Evolutionary conservation across 2,329 filamentous ascomycete genomes (phyloP).

Genomic region (Pseudogymnoascus sp.): DNA sequence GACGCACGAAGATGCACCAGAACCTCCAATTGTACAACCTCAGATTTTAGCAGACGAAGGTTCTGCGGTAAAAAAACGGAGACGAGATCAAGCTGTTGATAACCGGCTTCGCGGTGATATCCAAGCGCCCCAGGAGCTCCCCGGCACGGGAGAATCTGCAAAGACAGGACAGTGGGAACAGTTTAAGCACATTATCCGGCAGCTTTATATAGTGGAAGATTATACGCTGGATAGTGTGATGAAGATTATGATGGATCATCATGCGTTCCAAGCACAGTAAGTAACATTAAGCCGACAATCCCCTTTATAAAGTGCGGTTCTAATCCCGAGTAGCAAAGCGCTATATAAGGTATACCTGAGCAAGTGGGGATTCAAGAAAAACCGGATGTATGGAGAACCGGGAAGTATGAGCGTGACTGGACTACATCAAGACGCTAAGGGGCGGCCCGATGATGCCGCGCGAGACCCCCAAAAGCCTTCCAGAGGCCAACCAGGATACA

Average conservation of each 20-base stretch:
- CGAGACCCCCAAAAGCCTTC: not conserved
- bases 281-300: not conserved
- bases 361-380: not conserved
- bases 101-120: not conserved
- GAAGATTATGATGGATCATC: not conserved
- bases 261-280: not conserved
- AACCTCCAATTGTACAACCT: not conserved
- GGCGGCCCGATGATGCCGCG: not conserved
- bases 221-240: not conserved
- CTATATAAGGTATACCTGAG: not conserved
- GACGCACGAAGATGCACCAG: not conserved
- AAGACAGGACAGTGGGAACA: not conserved
- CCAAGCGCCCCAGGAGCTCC: not conserved
- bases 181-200: not conserved
- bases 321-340: not conserved
- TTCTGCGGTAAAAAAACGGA: not conserved
- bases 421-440: not conserved
- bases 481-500: not conserved
- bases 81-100: not conserved
- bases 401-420: not conserved
- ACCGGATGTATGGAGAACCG: not conserved
- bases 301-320: not conserved
- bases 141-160: not conserved
- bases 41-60: not conserved
- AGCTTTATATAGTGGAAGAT: not conserved